phyloP scores from a whole-genome alignment of 805 yeast genomes.

The Kazachstania viticola region DNA sequence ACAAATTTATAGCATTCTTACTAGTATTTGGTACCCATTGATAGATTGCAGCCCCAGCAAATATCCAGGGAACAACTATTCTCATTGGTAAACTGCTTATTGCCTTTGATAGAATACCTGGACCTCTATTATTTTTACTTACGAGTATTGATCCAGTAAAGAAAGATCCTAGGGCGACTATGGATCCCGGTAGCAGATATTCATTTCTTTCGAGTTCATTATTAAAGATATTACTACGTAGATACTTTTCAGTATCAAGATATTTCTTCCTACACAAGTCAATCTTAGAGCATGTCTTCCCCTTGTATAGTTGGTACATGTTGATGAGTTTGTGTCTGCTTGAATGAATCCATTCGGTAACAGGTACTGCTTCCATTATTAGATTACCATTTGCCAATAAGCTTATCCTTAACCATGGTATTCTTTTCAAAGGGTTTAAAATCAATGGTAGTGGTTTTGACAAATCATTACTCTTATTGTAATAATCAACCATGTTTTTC shows the following conservation, averaged over 20 bases:
- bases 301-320: conserved; percentile 5
- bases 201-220: conserved; percentile 15
- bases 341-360: conserved; percentile 6
- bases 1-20: conserved; percentile 5
- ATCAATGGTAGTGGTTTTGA: conserved; percentile 2
- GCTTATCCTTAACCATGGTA: conserved; percentile 1
- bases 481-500: no score
- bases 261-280: no score
- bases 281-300: no score
- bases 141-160: conserved; percentile 19
- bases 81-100: conserved; percentile 19
- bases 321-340: conserved; percentile 1
- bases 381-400: conserved; percentile 10
- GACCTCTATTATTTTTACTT: conserved; percentile 13
- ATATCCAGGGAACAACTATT: conserved; percentile 10
- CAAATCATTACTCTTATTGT: no score
- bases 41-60: conserved; percentile 14
- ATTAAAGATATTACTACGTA: conserved; percentile 12
- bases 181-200: conserved; percentile 17
- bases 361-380: conserved; percentile 7
- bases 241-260: conserved; percentile 2
- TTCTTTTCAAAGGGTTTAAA: conserved; percentile 1
- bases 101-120: conserved; percentile 7
- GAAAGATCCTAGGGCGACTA: conserved; percentile 19
- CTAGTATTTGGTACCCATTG: conserved; percentile 20